A percentile compares a stretch with the other conserved stretches of the same genome.
Conservation (phyloP, 2,329 filamentous ascomycete species). For the Cryoendolithus antarcticus region DNA sequence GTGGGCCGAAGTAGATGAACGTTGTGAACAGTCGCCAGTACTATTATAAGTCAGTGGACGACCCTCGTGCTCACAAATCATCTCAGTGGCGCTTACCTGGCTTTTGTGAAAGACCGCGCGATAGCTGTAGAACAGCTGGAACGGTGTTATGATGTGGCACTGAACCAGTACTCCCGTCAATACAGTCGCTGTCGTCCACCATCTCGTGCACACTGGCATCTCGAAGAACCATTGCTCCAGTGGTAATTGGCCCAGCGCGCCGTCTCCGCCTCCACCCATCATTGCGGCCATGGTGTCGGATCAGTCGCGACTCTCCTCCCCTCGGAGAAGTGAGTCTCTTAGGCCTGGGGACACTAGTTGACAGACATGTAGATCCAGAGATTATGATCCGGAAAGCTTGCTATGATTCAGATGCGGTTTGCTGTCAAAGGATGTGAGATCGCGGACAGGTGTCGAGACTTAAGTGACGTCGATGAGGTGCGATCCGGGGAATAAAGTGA, state of each 20-base stretch:
- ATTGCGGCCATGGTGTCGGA: slow-evolving; percentile 32
- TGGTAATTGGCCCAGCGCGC: slow-evolving; percentile 50
- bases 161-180: slow-evolving; percentile 81
- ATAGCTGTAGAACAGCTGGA: slow-evolving; percentile 95
- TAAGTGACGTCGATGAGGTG: too few relatives aligned
- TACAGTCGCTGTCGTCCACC: slow-evolving; percentile 92
- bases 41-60: slow-evolving; percentile 33
- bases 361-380: too few relatives aligned
- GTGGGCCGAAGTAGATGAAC: slow-evolving; percentile 93
- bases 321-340: too few relatives aligned
- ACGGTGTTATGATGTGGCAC: slow-evolving; percentile 82
- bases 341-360: too few relatives aligned
- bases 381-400: too few relatives aligned
- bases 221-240: slow-evolving; percentile 98
- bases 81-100: slow-evolving; percentile 49
- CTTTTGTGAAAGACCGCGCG: slow-evolving; percentile 81
- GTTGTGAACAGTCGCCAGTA: slow-evolving; percentile 96
- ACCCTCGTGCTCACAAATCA: slow-evolving; percentile 1
- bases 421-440: too few relatives aligned
- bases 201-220: slow-evolving; percentile 89
- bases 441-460: too few relatives aligned
- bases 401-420: too few relatives aligned
- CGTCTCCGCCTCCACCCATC: slow-evolving; percentile 28
- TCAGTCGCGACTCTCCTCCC: too few relatives aligned
- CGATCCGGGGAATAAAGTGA: too few relatives aligned